Conservation (phyloP, 352 stramenopile genomes). For the Thalassiosira hispida region DNA sequence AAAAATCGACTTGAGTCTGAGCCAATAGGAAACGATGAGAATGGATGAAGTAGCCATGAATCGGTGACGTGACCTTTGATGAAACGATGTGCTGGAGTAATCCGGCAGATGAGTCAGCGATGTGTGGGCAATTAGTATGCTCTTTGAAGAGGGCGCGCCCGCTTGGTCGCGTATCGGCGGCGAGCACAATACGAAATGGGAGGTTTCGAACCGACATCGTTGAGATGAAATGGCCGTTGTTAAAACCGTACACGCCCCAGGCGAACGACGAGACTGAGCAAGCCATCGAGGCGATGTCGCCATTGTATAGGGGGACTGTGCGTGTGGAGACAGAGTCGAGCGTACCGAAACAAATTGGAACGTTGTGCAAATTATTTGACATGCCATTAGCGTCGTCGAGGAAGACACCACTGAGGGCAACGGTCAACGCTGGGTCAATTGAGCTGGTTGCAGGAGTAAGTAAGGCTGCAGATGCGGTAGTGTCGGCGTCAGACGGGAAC, state of each 20-base stretch:
- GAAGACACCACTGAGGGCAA: not conserved
- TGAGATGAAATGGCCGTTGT: conserved; percentile 16
- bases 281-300: not conserved
- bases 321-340: not conserved
- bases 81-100: conserved; percentile 5
- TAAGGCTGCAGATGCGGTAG: not conserved
- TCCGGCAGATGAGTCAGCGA: not conserved
- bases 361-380: not conserved
- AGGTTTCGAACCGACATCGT: not conserved
- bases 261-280: not conserved
- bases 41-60: conserved; percentile 42
- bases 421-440: too few relatives aligned
- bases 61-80: not conserved
- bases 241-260: conserved; percentile 35
- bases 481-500: not conserved
- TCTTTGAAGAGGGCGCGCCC: conserved; percentile 28
- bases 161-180: not conserved
- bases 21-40: not conserved
- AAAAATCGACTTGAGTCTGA: not conserved
- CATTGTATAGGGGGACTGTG: conserved; percentile 7
- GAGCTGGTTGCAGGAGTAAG: too few relatives aligned
- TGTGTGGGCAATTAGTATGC: not conserved
- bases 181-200: conserved; percentile 10
- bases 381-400: not conserved
- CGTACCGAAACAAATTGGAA: not conserved